Percentiles rank a stretch among this genome's conserved stretches.
Evolutionary conservation across 2,329 filamentous ascomycete genomes (phyloP).

Genomic region (Chaetomiaceae sp.): DNA sequence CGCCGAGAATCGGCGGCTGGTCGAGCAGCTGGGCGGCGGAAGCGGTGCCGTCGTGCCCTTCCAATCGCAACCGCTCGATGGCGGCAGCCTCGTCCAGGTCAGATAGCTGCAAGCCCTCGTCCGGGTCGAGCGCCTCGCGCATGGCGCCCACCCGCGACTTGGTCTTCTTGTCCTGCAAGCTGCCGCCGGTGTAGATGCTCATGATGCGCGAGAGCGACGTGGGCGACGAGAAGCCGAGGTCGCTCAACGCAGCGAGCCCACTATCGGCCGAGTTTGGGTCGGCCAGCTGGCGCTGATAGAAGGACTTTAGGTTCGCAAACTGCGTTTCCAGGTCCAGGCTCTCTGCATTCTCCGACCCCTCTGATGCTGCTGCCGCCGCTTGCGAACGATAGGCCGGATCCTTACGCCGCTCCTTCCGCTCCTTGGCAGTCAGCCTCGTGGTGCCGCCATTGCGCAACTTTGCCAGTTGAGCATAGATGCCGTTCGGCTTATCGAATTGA

Average conservation of each 20-base stretch:
- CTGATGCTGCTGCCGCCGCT: slow-evolving; percentile 13
- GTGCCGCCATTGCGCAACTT: slow-evolving; percentile 60
- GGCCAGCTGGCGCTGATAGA: slow-evolving; percentile 74
- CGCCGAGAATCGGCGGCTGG: slow-evolving; percentile 34
- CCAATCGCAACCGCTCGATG: slow-evolving; percentile 52
- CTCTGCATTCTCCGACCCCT: slow-evolving; percentile 26
- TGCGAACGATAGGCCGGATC: slow-evolving; percentile 30
- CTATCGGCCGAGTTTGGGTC: slow-evolving; percentile 49
- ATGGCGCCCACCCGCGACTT: slow-evolving; percentile 65
- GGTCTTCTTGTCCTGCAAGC: slow-evolving; percentile 55
- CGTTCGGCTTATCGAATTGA: slow-evolving; percentile 81
- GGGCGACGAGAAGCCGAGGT: slow-evolving; percentile 65
- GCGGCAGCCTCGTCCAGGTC: slow-evolving; percentile 55
- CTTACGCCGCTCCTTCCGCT: slow-evolving; percentile 46
- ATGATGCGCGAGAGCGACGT: slow-evolving; percentile 82
- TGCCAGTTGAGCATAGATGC: slow-evolving; percentile 73
- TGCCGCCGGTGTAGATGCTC: slow-evolving; percentile 73
- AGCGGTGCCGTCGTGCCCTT: slow-evolving; percentile 59
- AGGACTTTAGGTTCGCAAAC: slow-evolving; percentile 67
- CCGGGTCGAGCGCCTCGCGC: slow-evolving; percentile 66
- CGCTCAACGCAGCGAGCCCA: slow-evolving; percentile 40
- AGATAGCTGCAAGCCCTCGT: slow-evolving; percentile 65
- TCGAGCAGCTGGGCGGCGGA: slow-evolving; percentile 42
- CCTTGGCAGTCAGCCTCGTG: slow-evolving; percentile 44
- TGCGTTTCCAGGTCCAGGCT: slow-evolving; percentile 59